Base-by-base conservation (phyloP, 306 rosid species). In the Quercus rubra region DNA sequence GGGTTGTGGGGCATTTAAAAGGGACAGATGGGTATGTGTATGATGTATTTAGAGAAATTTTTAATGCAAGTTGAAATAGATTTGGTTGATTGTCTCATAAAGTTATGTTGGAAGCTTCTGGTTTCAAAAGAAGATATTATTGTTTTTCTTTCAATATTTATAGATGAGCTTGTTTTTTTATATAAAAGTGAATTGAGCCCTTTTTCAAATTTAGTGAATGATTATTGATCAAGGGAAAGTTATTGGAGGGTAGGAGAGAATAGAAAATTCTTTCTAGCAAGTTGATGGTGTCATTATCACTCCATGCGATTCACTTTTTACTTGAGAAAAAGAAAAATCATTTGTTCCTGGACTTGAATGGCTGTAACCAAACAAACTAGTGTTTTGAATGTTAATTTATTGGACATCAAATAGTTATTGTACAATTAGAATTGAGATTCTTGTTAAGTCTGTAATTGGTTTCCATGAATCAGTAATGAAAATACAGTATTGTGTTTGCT, bases 1-100 rank as follows among this genome's bases (percentile, higher is more conserved):
- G 97, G 97, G 78, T 78, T 67, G 85, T 78, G 89, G 92, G 97
- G 41, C 86, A 75, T 55, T 64, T 13, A 75, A 89, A 89, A 78
- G 84, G 75, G 77, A 41, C 31, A 71, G 88, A 82, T 74, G 80
- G 82, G 77, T 73, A 75, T 73, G 76, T 77, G 61, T 62, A 85
- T 87, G 77, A 88, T 91, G 90, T 80, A 83, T 84, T 54, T 76
- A 83, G 49, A 83, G 87, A 89, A 83, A 86, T 58, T 46, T 83
- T 71, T 78, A 83, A 73, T 81, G 85, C 89, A 84, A 90, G 81
- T 84, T 87, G 98, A 77, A 82, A 74, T 88, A 74, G 81, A 84
- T 82, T 84, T 86, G 82, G 88, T 82, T 83, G 74, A 77, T 83
- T 88, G 83, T 85, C 78, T 63, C 35, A 70, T 80, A 90, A 86